These are phyloP conservation scores for Puccinellia tenuiflora DNA, from an alignment of 176 grass and related monocot species.

Conservation along the genomic window DNA sequence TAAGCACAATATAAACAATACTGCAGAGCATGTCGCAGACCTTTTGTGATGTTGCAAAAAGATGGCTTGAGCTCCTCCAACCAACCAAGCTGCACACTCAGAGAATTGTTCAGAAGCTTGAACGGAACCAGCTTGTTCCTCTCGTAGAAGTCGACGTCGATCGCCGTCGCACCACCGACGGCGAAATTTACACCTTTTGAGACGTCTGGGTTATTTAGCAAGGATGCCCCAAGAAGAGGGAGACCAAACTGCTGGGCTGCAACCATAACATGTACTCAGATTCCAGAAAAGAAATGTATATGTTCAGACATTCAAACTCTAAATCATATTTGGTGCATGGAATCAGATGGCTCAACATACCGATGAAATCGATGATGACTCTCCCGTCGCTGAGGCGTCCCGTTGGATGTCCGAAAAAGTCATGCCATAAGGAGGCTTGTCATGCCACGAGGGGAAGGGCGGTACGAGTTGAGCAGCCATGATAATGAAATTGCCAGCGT, in stretches of 20 bases:
- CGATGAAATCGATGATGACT: conserved; percentile 38
- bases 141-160: conserved; percentile 35
- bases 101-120: conserved; percentile 27
- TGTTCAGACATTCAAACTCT: background rate
- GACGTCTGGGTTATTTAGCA: background rate
- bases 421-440: conserved; percentile 37
- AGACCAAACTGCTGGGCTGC: conserved; percentile 39
- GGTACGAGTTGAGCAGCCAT: background rate
- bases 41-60: conserved; percentile 24
- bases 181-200: conserved; percentile 49
- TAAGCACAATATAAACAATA: conserved; percentile 31
- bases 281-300: background rate
- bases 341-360: conserved; percentile 7
- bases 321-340: background rate
- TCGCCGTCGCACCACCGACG: conserved; percentile 34
- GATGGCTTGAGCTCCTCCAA: conserved; percentile 46
- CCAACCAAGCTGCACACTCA: conserved; percentile 38
- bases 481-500: conserved; percentile 48
- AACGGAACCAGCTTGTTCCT: background rate
- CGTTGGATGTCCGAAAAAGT: conserved; percentile 44
- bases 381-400: conserved; percentile 46
- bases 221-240: conserved; percentile 30
- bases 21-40: background rate
- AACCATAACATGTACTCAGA: background rate
- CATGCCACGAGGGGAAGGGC: background rate